Conservation (phyloP, 1,284 basidiomycete species). For the Spongiforma sp. region DNA sequence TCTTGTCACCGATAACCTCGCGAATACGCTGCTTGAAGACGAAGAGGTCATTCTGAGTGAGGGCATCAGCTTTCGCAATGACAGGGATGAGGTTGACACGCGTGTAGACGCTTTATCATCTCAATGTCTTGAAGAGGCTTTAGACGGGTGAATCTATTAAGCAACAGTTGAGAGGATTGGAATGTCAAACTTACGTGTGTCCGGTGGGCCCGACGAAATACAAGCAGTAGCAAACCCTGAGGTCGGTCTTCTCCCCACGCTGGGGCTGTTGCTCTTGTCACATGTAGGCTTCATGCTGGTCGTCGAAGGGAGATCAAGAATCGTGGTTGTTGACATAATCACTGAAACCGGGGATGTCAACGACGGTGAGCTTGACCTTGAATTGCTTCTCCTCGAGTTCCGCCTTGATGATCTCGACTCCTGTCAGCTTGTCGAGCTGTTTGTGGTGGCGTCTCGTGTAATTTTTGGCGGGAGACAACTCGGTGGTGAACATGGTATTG, state of each 20-base stretch:
- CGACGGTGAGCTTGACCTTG: slow-evolving; percentile 96
- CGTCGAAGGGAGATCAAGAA: slow-evolving; percentile 98
- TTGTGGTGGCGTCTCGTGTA: slow-evolving; percentile 92
- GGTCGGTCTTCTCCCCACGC: slow-evolving; percentile 94
- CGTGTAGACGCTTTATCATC: slow-evolving; percentile 92
- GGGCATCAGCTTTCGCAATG: slow-evolving; percentile 95
- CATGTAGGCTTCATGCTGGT: slow-evolving; percentile 99
- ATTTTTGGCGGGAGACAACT: slow-evolving; percentile 92
- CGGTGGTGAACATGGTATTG: slow-evolving; percentile 99
- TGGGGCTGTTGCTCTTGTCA: slow-evolving; percentile 99
- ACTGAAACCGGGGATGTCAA: slow-evolving; percentile 99
- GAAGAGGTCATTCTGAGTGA: slow-evolving; percentile 90
- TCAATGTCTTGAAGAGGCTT: no score
- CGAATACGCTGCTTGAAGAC: slow-evolving; percentile 96
- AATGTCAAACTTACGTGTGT: slow-evolving; percentile 67
- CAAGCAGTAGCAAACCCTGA: slow-evolving; percentile 93
- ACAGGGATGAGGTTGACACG: slow-evolving; percentile 99
- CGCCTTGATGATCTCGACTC: slow-evolving; percentile 94
- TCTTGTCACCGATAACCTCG: no score
- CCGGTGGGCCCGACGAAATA: slow-evolving; percentile 99
- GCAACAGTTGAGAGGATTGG: neutral
- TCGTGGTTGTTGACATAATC: slow-evolving; percentile 99
- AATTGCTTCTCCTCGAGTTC: slow-evolving; percentile 99
- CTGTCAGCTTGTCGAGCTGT: slow-evolving; percentile 98
- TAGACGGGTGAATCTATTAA: neutral